Percentiles rank a stretch among this genome's conserved stretches.
phyloP scores from a whole-genome alignment of 2,329 filamentous ascomycete genomes.

The Trichoderma sp. region DNA sequence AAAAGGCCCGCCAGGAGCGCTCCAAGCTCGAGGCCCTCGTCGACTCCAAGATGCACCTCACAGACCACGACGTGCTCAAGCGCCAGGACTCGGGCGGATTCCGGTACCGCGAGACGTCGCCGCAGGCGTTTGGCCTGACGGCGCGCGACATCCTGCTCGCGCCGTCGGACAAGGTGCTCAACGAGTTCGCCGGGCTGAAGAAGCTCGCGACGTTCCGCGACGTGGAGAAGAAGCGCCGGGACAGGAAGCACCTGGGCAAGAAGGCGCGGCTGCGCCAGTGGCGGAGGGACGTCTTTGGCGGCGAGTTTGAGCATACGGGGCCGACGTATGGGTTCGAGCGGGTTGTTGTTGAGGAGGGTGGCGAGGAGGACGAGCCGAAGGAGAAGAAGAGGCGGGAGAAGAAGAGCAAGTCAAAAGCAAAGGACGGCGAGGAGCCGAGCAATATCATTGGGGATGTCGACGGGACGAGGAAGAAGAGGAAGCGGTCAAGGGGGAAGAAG shows the following conservation, averaged over 20 bases:
- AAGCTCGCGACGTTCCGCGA: conserved; percentile 91
- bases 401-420: not conserved
- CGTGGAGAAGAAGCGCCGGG: conserved; percentile 80
- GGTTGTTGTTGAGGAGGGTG: conserved; percentile 29
- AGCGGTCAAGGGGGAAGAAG: conserved; percentile 48
- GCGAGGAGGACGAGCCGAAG: conserved; percentile 18
- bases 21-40: conserved; percentile 82
- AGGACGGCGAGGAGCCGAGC: conserved; percentile 26
- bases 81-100: conserved; percentile 52
- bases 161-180: conserved; percentile 79
- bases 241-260: conserved; percentile 86
- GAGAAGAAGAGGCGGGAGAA: conserved; percentile 19
- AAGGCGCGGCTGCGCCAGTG: conserved; percentile 88
- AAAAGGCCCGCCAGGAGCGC: conserved; percentile 74
- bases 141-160: conserved; percentile 85
- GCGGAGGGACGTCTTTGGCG: conserved; percentile 64
- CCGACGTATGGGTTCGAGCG: conserved; percentile 57
- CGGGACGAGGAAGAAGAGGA: conserved; percentile 44
- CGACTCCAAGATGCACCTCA: conserved; percentile 74
- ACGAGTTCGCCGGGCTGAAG: conserved; percentile 89
- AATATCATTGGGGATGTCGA: conserved; percentile 32
- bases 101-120: conserved; percentile 92
- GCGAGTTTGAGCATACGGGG: conserved; percentile 53
- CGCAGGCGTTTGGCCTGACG: conserved; percentile 84
- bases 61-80: conserved; percentile 58